A percentile compares a stretch with the other conserved stretches of the same genome.
Evolutionary conservation across 2,329 filamentous ascomycete species (phyloP).

Genomic region (Penicillium sp.): DNA sequence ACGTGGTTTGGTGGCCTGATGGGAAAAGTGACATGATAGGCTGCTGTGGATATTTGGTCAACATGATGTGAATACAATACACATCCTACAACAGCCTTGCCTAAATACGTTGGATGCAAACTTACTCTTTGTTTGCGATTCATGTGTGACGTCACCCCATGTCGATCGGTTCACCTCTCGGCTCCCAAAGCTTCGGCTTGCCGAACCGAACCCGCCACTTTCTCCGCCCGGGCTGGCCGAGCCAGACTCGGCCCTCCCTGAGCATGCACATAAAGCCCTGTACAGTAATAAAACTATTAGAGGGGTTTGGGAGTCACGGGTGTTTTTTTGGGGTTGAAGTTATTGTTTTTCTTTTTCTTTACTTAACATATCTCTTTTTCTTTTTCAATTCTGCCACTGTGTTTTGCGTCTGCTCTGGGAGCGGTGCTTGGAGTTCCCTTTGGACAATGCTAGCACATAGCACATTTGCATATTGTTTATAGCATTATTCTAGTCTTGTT

Average conservation of each 20-base stretch:
- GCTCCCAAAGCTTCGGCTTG: not conserved
- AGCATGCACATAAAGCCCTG: conserved; percentile 19
- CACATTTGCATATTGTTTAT: not conserved
- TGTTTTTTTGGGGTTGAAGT: not conserved
- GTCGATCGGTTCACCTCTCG: not conserved
- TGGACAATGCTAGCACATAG: not conserved
- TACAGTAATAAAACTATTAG: conserved; percentile 22
- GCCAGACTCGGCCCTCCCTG: not conserved
- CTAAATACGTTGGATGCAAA: not conserved
- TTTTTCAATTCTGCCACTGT: not conserved
- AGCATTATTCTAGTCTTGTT: not conserved
- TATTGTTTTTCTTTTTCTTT: not conserved
- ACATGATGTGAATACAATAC: not conserved
- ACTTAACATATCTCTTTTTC: no score
- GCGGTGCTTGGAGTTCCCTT: not conserved
- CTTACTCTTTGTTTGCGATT: not conserved
- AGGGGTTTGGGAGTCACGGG: conserved; percentile 17
- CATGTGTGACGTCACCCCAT: not conserved
- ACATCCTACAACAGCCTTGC: not conserved
- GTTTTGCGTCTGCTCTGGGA: not conserved
- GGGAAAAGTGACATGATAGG: not conserved
- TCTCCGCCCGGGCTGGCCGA: not conserved
- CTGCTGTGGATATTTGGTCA: not conserved
- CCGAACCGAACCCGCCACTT: not conserved
- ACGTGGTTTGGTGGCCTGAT: not conserved